These are phyloP conservation scores for Quercus ilex DNA, from an alignment of 306 rosid genomes.

Conservation along the genomic window DNA sequence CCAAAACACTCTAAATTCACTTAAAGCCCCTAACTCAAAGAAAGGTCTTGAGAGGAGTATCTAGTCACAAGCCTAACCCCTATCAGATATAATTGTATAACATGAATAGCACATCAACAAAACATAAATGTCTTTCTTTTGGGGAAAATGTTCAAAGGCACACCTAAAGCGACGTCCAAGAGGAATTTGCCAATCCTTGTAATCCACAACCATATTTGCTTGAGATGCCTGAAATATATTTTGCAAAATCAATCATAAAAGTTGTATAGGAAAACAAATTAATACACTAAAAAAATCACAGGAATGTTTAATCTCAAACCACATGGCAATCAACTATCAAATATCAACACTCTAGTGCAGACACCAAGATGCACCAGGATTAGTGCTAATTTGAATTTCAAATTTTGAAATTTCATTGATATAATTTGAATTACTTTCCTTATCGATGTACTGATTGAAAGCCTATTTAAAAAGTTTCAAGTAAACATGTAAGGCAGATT, in stretches of 20 bases:
- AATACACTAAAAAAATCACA: background rate
- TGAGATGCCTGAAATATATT: slow-evolving; percentile 66
- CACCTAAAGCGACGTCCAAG: slow-evolving; percentile 98
- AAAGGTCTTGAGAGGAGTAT: background rate
- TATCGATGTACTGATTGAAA: too few species aligned
- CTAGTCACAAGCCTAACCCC: background rate
- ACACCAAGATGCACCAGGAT: background rate
- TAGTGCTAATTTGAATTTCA: too few species aligned
- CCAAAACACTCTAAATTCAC: too few species aligned
- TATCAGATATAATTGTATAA: background rate
- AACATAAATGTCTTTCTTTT: background rate
- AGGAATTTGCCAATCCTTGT: slow-evolving; percentile 97
- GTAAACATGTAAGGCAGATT: too few species aligned
- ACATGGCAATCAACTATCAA: background rate
- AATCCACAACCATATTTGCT: slow-evolving; percentile 74
- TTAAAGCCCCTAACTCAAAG: background rate
- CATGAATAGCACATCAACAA: background rate
- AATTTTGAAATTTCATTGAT: too few species aligned
- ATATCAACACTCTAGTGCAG: background rate
- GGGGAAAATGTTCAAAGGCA: slow-evolving; percentile 23
- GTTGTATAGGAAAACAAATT: background rate
- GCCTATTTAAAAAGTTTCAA: too few species aligned
- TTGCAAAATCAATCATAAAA: background rate
- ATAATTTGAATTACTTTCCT: too few species aligned
- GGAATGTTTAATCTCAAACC: background rate